These are phyloP conservation scores for Eutrema yunnanense DNA, from an alignment of 345 rosid species.

Conservation along the genomic window DNA sequence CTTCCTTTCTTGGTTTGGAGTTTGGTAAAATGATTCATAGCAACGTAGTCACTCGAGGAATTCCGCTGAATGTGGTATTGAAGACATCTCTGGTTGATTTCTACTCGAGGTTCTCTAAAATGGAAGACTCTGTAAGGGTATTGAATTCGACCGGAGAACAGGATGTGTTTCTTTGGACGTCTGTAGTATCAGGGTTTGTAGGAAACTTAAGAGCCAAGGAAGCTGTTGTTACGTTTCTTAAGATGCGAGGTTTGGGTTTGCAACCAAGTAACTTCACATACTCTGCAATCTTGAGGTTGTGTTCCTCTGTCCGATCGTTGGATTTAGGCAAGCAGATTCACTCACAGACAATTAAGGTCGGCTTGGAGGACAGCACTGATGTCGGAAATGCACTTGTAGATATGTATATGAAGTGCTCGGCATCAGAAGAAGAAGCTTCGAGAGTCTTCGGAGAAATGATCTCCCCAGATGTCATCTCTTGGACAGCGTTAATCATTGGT, in stretches of 20 bases:
- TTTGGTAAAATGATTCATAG: slow-evolving; percentile 51
- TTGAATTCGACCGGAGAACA: slow-evolving; percentile 35
- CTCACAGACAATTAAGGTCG: slow-evolving; percentile 37
- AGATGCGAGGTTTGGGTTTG: slow-evolving; percentile 43
- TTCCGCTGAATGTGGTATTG: slow-evolving; percentile 47
- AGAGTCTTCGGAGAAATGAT: slow-evolving; percentile 40
- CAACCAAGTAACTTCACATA: slow-evolving; percentile 41
- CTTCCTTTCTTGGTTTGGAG: slow-evolving; percentile 39
- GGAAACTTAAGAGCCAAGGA: slow-evolving; percentile 34
- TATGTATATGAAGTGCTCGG: slow-evolving; percentile 65
- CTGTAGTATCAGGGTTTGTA: slow-evolving; percentile 49
- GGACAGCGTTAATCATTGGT: slow-evolving; percentile 70
- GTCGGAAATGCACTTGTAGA: slow-evolving; percentile 62
- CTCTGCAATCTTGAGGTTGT: slow-evolving; percentile 38
- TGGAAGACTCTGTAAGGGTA: slow-evolving; percentile 46
- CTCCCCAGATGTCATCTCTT: slow-evolving; percentile 54
- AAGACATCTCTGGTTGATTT: slow-evolving; percentile 59
- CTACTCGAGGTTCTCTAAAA: slow-evolving; percentile 43
- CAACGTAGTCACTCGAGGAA: slow-evolving; percentile 40
- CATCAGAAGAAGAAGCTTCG: slow-evolving; percentile 32
- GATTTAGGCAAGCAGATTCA: slow-evolving; percentile 60
- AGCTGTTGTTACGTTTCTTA: slow-evolving; percentile 44
- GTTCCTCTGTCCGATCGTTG: slow-evolving; percentile 32
- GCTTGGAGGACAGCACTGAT: slow-evolving; percentile 42
- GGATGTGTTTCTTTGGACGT: slow-evolving; percentile 53